Conservation (phyloP, 139 green algal genomes). For the Picochlorum sp. region DNA sequence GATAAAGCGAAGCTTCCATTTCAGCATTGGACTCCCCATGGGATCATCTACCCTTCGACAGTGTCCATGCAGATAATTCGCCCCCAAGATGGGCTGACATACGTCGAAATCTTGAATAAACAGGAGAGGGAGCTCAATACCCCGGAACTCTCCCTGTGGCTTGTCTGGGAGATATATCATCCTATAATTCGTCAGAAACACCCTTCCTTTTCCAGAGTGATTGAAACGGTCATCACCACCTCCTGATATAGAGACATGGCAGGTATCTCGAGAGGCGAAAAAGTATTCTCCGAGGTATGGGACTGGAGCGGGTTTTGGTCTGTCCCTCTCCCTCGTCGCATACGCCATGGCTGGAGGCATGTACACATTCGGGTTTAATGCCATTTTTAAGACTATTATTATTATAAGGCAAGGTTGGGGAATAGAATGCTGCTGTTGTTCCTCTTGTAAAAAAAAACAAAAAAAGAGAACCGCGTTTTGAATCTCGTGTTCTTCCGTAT, state of each 20-base stretch:
- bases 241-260: constrained; percentile 43
- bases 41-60: constrained; percentile 47
- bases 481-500: too few species aligned
- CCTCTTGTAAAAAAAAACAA: too few species aligned
- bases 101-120: constrained; percentile 81
- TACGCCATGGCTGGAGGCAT: neutral
- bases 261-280: constrained; percentile 36
- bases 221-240: constrained; percentile 54
- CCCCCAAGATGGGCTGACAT: constrained; percentile 89
- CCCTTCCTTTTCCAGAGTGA: constrained; percentile 23
- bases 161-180: constrained; percentile 70
- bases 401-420: too few species aligned
- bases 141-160: constrained; percentile 39
- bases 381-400: too few species aligned
- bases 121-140: constrained; percentile 75
- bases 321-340: neutral
- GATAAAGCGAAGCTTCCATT: constrained; percentile 81
- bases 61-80: constrained; percentile 82
- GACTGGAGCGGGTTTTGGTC: constrained; percentile 32
- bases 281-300: constrained; percentile 58
- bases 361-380: neutral
- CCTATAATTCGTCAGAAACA: constrained; percentile 56
- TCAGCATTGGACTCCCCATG: constrained; percentile 52
- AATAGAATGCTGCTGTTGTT: too few species aligned
- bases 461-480: too few species aligned